Evolutionary conservation across 495 filamentous ascomycete genomes (phyloP).

Genomic region (Aspergillus carlsbadensis): DNA sequence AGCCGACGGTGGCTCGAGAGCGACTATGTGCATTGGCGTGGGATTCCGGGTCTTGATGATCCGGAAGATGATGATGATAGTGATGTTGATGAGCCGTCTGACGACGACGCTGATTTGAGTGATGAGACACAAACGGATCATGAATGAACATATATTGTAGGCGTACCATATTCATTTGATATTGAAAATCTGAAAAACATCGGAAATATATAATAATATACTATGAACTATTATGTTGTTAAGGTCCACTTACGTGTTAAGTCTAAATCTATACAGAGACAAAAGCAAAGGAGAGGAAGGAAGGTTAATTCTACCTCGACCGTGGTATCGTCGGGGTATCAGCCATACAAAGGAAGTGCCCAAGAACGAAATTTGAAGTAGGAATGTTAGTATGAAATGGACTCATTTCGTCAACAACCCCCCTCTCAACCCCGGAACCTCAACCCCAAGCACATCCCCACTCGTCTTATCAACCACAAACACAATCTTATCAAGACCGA

Average conservation of each 20-base stretch:
- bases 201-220: constrained; percentile 7
- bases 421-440: constrained; percentile 13
- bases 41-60: constrained; percentile 68
- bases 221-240: background rate
- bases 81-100: constrained; percentile 31
- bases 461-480: constrained; percentile 13
- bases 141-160: constrained; percentile 21
- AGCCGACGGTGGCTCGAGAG: constrained; percentile 82
- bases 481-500: constrained; percentile 17
- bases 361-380: no score
- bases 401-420: background rate
- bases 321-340: no score
- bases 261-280: no score
- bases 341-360: background rate
- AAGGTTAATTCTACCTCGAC: no score
- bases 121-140: constrained; percentile 41
- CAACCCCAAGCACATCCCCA: constrained; percentile 16
- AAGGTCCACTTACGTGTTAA: background rate
- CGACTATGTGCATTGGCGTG: constrained; percentile 83
- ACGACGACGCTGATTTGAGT: constrained; percentile 32
- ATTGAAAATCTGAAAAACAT: constrained; percentile 2
- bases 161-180: background rate
- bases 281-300: no score
- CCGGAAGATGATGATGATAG: constrained; percentile 54
- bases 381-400: no score